phyloP scores from a whole-genome alignment of 306 rosid species.

The Citrullus colocynthis region DNA sequence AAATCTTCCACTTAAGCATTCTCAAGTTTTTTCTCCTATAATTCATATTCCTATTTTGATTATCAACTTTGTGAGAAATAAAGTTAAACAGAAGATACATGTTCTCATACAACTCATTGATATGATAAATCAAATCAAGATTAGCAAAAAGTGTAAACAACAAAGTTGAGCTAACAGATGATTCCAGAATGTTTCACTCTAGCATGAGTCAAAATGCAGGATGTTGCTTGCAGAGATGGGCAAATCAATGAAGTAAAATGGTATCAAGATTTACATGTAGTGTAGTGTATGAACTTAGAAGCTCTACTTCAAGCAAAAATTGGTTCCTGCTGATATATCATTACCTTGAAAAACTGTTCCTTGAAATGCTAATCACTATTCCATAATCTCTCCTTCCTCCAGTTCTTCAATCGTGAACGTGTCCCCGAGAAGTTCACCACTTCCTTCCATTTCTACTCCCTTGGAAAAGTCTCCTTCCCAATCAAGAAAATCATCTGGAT shows the following conservation, averaged over 20 bases:
- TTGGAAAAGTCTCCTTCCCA: constrained; percentile 33
- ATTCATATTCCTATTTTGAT: neutral
- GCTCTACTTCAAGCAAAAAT: neutral
- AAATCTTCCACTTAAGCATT: no score
- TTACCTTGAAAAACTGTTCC: neutral
- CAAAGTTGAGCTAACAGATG: neutral
- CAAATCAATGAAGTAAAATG: neutral
- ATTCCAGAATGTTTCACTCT: neutral
- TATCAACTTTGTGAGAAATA: neutral
- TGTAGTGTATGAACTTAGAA: neutral
- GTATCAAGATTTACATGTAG: neutral
- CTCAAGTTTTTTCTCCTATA: neutral
- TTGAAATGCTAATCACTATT: constrained; percentile 15
- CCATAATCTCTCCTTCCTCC: constrained; percentile 81
- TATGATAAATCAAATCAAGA: neutral
- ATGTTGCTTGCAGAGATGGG: neutral
- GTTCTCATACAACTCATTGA: neutral
- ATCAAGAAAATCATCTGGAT: constrained; percentile 45
- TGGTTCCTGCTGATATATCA: neutral
- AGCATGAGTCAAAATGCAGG: neutral
- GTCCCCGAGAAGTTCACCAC: constrained; percentile 11
- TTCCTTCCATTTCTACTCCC: constrained; percentile 20
- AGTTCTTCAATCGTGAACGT: constrained; percentile 26
- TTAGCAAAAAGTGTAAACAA: neutral
- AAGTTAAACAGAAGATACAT: neutral